Percentiles rank a stretch among this genome's conserved stretches.
phyloP scores from a whole-genome alignment of 352 stramenopile species.

The Phytophthora pistaciae region DNA sequence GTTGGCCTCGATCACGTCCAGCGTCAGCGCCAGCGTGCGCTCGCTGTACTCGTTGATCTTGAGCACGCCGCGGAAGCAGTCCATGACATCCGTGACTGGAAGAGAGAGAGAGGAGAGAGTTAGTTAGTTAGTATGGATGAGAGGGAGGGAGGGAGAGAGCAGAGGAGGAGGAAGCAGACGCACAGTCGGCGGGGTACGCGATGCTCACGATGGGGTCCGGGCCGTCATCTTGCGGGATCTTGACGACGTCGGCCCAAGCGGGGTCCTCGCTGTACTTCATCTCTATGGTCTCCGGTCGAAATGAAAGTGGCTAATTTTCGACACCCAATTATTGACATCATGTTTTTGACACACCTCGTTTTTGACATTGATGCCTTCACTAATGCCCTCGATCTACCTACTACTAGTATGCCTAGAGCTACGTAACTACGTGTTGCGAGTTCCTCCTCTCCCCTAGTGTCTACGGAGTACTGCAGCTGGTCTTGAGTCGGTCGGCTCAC shows the following conservation, averaged over 20 bases:
- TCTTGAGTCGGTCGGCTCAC: constrained; percentile 2
- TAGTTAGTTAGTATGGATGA: too few relatives aligned
- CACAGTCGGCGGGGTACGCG: constrained; percentile 77
- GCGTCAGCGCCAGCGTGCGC: constrained; percentile 93
- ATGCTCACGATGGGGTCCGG: constrained; percentile 84
- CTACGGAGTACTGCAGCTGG: background rate
- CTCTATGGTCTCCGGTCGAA: constrained; percentile 8
- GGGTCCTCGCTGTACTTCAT: constrained; percentile 77
- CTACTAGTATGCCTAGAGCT: background rate
- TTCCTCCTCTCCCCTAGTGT: background rate
- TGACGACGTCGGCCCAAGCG: constrained; percentile 81
- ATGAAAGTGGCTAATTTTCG: background rate
- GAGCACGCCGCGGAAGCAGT: constrained; percentile 96
- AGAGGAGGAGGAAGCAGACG: too few relatives aligned
- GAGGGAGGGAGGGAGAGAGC: too few relatives aligned
- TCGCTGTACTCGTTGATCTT: constrained; percentile 91
- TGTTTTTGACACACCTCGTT: too few relatives aligned
- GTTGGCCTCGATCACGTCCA: constrained; percentile 95
- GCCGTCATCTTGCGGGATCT: constrained; percentile 87
- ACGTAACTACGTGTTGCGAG: background rate
- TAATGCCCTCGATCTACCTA: background rate
- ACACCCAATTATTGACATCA: too few relatives aligned
- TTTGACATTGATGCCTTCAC: too few relatives aligned
- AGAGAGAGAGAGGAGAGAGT: background rate
- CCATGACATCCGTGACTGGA: constrained; percentile 90